Evolutionary conservation across 148 eudicot genomes (phyloP).

Genomic region (Persicaria tinctoria): DNA sequence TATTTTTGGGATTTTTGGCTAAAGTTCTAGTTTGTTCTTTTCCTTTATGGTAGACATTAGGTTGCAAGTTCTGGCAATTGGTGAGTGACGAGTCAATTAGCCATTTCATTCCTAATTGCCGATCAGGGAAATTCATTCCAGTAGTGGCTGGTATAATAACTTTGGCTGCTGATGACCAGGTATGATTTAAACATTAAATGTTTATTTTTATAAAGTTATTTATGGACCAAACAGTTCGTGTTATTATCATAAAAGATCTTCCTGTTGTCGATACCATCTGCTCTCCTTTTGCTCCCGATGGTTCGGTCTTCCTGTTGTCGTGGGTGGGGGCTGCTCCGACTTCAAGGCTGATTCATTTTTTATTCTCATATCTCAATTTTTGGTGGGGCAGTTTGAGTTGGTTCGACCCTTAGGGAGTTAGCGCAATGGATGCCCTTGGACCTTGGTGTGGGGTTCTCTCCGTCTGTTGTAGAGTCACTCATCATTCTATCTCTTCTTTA

Average conservation of each 20-base stretch:
- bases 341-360: too few species aligned
- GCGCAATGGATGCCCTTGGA: too few species aligned
- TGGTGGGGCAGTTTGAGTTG: too few species aligned
- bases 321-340: too few species aligned
- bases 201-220: neutral
- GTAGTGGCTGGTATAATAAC: slow-evolving; percentile 56
- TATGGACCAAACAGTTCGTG: neutral
- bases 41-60: neutral
- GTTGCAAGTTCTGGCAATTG: neutral
- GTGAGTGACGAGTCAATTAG: slow-evolving; percentile 1
- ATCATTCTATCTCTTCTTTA: too few species aligned
- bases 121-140: slow-evolving; percentile 83
- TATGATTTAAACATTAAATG: slow-evolving; percentile 12
- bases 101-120: slow-evolving; percentile 16
- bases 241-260: neutral
- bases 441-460: too few species aligned
- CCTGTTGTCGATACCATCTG: neutral
- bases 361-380: too few species aligned
- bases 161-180: slow-evolving; percentile 91
- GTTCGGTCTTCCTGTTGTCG: too few species aligned
- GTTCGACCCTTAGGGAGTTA: too few species aligned
- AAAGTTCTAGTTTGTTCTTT: neutral
- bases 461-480: too few species aligned
- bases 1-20: too few species aligned
- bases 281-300: too few species aligned